Evolutionary conservation across 768 basidiomycete genomes (phyloP).

Genomic region (Psilocybe azurescens): DNA sequence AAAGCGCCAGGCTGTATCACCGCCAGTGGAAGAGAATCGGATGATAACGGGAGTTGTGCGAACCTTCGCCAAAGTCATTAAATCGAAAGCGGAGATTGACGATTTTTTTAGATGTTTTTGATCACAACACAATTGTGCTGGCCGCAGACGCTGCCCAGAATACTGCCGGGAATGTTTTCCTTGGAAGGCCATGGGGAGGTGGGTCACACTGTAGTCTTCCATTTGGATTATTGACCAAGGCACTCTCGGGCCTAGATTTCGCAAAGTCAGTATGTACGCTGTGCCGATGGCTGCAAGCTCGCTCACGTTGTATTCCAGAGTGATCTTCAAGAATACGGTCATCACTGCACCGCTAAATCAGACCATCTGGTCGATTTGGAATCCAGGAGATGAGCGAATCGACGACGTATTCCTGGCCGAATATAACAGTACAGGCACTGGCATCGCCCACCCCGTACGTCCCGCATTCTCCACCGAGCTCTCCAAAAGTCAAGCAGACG

Average conservation of each 20-base stretch:
- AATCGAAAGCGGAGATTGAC: background rate
- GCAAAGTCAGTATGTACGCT: conserved; percentile 11
- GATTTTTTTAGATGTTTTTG: conserved; percentile 14
- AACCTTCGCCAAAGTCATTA: background rate
- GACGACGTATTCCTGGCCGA: conserved; percentile 50
- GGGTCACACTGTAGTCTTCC: background rate
- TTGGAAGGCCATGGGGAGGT: conserved; percentile 21
- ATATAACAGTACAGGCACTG: conserved; percentile 46
- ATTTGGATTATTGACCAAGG: background rate
- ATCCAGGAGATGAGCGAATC: conserved; percentile 38
- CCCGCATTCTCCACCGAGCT: conserved; percentile 45
- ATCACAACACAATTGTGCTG: conserved; percentile 15
- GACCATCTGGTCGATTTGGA: conserved; percentile 53
- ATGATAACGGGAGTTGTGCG: conserved; percentile 48
- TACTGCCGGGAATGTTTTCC: conserved; percentile 11
- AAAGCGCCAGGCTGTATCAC: conserved; percentile 48
- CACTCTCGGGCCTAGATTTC: conserved; percentile 3
- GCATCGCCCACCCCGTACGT: conserved; percentile 34
- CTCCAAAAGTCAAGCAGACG: conserved; percentile 35
- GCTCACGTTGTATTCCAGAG: conserved; percentile 4
- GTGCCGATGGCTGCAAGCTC: background rate
- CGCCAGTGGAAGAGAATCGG: conserved; percentile 47
- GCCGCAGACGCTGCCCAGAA: conserved; percentile 8
- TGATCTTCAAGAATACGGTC: conserved; percentile 41
- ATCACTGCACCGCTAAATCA: conserved; percentile 44